Percentiles rank a stretch among this genome's conserved stretches.
Evolutionary conservation across 345 rosid genomes (phyloP).

Genomic region (Iberis pinnata): DNA sequence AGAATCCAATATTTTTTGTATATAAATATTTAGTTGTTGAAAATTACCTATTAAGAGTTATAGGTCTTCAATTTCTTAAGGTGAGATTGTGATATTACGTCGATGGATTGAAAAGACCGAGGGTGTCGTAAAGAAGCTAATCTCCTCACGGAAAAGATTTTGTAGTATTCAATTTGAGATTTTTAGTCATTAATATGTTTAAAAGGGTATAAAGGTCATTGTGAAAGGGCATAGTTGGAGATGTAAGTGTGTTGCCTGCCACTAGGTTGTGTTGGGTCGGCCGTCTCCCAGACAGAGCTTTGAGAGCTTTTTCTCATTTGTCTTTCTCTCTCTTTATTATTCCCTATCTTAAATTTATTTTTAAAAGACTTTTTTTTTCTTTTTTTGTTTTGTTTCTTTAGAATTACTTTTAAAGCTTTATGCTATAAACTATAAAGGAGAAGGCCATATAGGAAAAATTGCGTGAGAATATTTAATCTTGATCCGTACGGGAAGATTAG

Average conservation of each 20-base stretch:
- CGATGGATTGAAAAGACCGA: conserved; percentile 15
- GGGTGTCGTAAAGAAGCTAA: conserved; percentile 20
- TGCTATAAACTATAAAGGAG: too few species aligned
- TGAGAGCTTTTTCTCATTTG: conserved; percentile 28
- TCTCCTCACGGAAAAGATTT: conserved; percentile 20
- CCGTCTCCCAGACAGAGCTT: conserved; percentile 28
- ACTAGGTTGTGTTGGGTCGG: conserved; percentile 32
- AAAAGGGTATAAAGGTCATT: conserved; percentile 24
- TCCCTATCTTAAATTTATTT: neutral
- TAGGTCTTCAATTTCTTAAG: neutral
- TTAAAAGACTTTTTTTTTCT: neutral
- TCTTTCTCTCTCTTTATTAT: conserved; percentile 12
- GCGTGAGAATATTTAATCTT: too few species aligned
- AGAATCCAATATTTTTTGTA: neutral
- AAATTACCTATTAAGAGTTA: too few species aligned
- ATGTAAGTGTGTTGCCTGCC: conserved; percentile 30
- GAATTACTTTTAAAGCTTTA: neutral
- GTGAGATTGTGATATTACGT: neutral
- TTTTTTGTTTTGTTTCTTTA: neutral
- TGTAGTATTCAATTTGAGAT: conserved; percentile 2
- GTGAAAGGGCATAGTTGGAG: conserved; percentile 12
- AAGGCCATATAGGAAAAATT: too few species aligned
- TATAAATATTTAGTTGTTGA: too few species aligned
- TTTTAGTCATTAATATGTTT: too few species aligned
- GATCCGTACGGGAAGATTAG: too few species aligned